Percentiles rank a stretch among this genome's conserved stretches.
These are phyloP conservation scores for Cornus kousa DNA, from an alignment of 148 eudicot genomes.

Conservation along the genomic window DNA sequence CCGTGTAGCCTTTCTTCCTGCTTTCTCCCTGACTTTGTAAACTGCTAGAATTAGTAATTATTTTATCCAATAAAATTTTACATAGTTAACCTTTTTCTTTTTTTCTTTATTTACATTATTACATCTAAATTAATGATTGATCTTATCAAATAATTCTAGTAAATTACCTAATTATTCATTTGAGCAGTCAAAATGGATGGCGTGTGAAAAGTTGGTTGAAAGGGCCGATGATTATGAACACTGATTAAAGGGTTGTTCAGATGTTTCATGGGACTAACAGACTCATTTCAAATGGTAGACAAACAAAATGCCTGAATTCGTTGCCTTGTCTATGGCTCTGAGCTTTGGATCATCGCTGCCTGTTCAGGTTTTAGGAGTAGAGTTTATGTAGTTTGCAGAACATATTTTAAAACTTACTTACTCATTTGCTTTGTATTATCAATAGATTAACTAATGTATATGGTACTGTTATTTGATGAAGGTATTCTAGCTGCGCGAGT, in stretches of 20 bases:
- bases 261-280: neutral
- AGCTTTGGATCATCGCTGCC: neutral
- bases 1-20: neutral
- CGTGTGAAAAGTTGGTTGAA: neutral
- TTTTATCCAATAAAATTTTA: neutral
- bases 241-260: neutral
- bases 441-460: neutral
- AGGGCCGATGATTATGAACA: neutral
- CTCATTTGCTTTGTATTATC: neutral
- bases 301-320: neutral
- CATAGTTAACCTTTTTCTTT: neutral
- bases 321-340: neutral
- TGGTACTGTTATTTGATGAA: neutral
- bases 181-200: neutral
- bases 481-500: slow-evolving; percentile 10
- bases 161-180: neutral
- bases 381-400: neutral
- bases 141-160: neutral
- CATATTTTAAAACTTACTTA: neutral
- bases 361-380: neutral
- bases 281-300: neutral
- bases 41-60: neutral
- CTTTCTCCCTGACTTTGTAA: neutral
- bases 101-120: neutral
- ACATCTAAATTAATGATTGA: neutral